Conservation (phyloP, 305 asterid genomes). For the Rubia balearica region DNA sequence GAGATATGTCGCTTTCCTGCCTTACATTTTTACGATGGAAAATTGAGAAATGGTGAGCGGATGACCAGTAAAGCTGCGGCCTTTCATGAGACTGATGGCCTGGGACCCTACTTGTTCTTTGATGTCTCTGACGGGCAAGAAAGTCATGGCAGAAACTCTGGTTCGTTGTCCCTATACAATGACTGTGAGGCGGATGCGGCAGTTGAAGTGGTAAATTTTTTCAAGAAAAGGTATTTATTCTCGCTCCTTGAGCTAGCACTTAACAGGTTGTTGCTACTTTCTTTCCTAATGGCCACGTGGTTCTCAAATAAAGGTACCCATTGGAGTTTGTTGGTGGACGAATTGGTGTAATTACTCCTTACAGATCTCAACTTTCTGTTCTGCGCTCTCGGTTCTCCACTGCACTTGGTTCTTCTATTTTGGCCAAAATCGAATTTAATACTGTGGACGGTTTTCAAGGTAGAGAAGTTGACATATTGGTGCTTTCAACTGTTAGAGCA, state of each 20-base stretch:
- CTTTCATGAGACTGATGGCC: slow-evolving; percentile 73
- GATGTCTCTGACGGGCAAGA: slow-evolving; percentile 89
- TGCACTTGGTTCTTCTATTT: slow-evolving; percentile 79
- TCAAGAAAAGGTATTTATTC: slow-evolving; percentile 60
- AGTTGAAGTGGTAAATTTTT: slow-evolving; percentile 66
- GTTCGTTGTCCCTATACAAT: slow-evolving; percentile 68
- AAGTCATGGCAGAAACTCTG: slow-evolving; percentile 70
- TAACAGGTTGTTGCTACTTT: slow-evolving; percentile 12
- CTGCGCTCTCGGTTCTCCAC: slow-evolving; percentile 70
- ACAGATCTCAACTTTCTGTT: slow-evolving; percentile 73
- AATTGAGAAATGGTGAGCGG: slow-evolving; percentile 70
- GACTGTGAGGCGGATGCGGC: slow-evolving; percentile 96
- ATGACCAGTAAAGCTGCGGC: slow-evolving; percentile 56
- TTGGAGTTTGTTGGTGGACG: slow-evolving; percentile 72
- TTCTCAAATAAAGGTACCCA: slow-evolving; percentile 56
- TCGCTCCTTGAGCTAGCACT: slow-evolving; percentile 6
- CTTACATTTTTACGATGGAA: slow-evolving; percentile 87
- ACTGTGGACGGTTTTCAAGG: slow-evolving; percentile 99
- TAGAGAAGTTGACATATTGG: slow-evolving; percentile 85
- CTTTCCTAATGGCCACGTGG: slow-evolving; percentile 20
- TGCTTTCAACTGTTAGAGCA: slow-evolving; percentile 95
- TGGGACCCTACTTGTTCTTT: slow-evolving; percentile 90
- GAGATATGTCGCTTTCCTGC: slow-evolving; percentile 95
- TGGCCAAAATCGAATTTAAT: slow-evolving; percentile 81
- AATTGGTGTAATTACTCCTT: slow-evolving; percentile 92